Evolutionary conservation across 371 early-diverging fungal genomes (phyloP), one percentile per base, ranked within the genome.

Genomic region (Umbelopsis sp.): DNA sequence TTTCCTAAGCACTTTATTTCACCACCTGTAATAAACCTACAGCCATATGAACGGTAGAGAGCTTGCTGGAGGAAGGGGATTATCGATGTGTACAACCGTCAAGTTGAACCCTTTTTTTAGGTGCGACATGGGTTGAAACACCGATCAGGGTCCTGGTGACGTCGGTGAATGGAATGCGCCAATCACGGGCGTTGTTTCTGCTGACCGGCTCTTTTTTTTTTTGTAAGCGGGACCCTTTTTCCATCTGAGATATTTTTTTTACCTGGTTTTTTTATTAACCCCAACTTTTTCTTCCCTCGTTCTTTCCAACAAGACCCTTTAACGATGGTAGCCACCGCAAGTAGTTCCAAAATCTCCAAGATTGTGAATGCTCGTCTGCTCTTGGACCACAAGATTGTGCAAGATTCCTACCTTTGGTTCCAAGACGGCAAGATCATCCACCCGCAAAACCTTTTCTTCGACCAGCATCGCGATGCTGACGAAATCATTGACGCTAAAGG

Each of bases 351-450:
- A 71, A 84, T 91, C 63, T 89, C 83, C 38, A 90, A 92, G 80
- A 88, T 93, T 63, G 81, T 86, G 72, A 92, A 93, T 81, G 89
- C 90, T 70, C 85, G 90, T 44, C 74, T 93, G 62, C 80, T 93
- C 63, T 77, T 82, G 24, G 82, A 91, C 73, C 91, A 91, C 72
- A 70, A 82, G 76, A 87, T 93, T 38, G 80, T 90, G 20, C 82
- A 88, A 63, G 79, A 92, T 71, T 87, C 87, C 38, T 86, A 86
- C 62, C 76, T 93, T 35, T 92, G 88, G 81, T 81, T 93, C 44
- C 87, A 87, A 65, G 83, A 85, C 66, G 92, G 94, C 65, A 88
- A 86, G 74, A 89, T 93, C 69, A 83, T 91, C 53, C 87, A 92
- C 70, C 90, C 91, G 8, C 85, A 85, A 66, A 74, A 80, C 66